These are phyloP conservation scores for Asterochloris sp. DNA, from an alignment of 139 green algal species.

Conservation along the genomic window DNA sequence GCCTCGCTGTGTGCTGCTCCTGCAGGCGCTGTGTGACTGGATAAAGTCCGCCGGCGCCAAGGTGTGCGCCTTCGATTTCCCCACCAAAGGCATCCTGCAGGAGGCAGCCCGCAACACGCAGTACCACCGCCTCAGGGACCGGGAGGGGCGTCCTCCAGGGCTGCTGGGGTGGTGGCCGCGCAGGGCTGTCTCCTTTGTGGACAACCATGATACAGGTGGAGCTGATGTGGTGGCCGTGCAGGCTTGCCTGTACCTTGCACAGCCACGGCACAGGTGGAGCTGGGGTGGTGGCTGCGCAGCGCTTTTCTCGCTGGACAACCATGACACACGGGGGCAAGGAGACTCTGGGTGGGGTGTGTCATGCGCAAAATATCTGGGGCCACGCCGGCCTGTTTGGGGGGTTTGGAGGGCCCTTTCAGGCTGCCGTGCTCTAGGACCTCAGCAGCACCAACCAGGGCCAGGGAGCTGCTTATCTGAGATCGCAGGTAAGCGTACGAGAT, in stretches of 20 bases:
- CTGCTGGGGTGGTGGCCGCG: slow-evolving; percentile 59
- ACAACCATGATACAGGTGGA: slow-evolving; percentile 51
- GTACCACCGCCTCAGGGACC: slow-evolving; percentile 87
- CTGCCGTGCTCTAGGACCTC: too few species aligned
- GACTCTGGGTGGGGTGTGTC: not conserved
- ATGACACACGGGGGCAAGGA: not conserved
- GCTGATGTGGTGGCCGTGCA: not conserved
- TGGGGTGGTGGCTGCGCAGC: not conserved
- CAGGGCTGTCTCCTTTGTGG: slow-evolving; percentile 72
- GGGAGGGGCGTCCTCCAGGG: slow-evolving; percentile 56
- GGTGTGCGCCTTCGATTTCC: slow-evolving; percentile 90
- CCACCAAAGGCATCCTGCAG: slow-evolving; percentile 83
- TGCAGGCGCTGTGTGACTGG: slow-evolving; percentile 65
- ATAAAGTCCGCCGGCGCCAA: slow-evolving; percentile 70
- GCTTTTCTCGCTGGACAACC: not conserved
- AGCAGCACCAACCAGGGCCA: too few species aligned
- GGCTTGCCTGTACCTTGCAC: not conserved
- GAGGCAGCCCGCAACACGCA: slow-evolving; percentile 81
- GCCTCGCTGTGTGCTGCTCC: too few species aligned
- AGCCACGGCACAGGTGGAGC: not conserved
- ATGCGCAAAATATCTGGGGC: not conserved
- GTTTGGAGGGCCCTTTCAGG: too few species aligned
- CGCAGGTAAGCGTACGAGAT: too few species aligned
- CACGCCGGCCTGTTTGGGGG: not conserved
- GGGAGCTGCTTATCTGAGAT: too few species aligned